Percentiles rank a stretch among this genome's conserved stretches.
These are phyloP conservation scores for Gaeumannomyces sp. DNA, from an alignment of 2,329 filamentous ascomycete genomes.

Conservation along the genomic window DNA sequence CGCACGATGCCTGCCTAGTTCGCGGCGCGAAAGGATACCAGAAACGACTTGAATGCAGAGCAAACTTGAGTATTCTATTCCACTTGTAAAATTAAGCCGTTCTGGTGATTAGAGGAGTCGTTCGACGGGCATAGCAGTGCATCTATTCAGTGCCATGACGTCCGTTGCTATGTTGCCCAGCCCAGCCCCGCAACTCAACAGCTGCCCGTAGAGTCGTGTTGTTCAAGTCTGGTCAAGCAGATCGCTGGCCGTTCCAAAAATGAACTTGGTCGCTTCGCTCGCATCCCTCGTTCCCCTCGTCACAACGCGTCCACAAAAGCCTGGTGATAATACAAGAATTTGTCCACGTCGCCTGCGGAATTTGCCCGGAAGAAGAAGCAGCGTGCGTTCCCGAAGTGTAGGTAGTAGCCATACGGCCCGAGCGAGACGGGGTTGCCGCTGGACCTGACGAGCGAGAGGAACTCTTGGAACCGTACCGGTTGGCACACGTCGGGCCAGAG, in stretches of 20 bases:
- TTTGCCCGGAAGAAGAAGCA: constrained; percentile 8
- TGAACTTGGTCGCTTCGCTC: not conserved
- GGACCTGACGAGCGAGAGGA: constrained; percentile 7
- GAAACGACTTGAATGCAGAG: too few relatives aligned
- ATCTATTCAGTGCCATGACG: not conserved
- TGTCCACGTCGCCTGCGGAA: not conserved
- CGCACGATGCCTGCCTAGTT: not conserved
- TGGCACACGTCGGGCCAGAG: constrained; percentile 10
- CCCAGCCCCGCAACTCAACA: too few relatives aligned
- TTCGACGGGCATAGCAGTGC: not conserved
- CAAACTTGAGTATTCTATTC: not conserved
- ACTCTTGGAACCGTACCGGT: constrained; percentile 8
- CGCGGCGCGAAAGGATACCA: too few relatives aligned
- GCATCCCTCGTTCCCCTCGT: not conserved
- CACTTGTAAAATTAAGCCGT: not conserved
- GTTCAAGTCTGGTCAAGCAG: not conserved
- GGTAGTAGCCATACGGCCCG: constrained; percentile 9
- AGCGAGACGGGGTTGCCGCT: constrained; percentile 10
- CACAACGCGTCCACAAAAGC: constrained; percentile 1
- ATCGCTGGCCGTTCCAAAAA: too few relatives aligned
- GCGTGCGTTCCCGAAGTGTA: constrained; percentile 9
- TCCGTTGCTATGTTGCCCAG: not conserved
- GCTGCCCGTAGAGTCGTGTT: not conserved
- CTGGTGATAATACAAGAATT: constrained; percentile 8
- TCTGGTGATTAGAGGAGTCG: not conserved